These are phyloP conservation scores for Fennellomyces sp. DNA, from an alignment of 371 early-diverging fungal species.

Conservation along the genomic window DNA sequence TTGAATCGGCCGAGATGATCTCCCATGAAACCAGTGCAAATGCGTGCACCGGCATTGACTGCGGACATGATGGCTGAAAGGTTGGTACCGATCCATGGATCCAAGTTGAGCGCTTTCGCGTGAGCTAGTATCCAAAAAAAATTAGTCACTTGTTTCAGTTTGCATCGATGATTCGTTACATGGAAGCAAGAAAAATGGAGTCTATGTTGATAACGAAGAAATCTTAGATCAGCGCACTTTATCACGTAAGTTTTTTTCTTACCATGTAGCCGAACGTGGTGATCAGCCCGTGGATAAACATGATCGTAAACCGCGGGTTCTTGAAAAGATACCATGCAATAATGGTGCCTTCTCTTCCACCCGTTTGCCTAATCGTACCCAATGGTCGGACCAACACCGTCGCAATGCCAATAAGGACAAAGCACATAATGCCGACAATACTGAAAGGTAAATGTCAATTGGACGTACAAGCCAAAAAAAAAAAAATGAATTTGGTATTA, in stretches of 20 bases:
- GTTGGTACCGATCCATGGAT: constrained; percentile 40
- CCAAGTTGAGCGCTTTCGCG: constrained; percentile 28
- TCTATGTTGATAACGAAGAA: no score
- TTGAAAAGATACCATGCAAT: constrained; percentile 36
- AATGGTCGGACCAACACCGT: constrained; percentile 16
- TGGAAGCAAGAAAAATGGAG: constrained; percentile 29
- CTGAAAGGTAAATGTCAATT: neutral
- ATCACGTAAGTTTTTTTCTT: no score
- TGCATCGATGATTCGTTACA: no score
- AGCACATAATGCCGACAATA: constrained; percentile 44
- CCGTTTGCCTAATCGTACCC: constrained; percentile 38
- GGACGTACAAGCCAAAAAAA: neutral
- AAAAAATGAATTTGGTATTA: neutral
- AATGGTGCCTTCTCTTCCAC: constrained; percentile 35
- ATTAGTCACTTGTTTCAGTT: neutral
- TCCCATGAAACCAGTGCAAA: constrained; percentile 51
- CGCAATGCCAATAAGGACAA: constrained; percentile 27
- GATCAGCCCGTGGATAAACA: constrained; percentile 27
- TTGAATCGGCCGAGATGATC: constrained; percentile 65
- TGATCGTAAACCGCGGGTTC: constrained; percentile 27
- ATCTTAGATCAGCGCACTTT: no score
- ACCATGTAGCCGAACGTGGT: constrained; percentile 35
- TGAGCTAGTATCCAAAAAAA: constrained; percentile 20
- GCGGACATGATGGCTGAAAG: constrained; percentile 55
- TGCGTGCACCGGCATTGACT: constrained; percentile 49